A percentile compares a stretch with the other conserved stretches of the same genome.
phyloP scores from a whole-genome alignment of 2,329 filamentous ascomycete genomes.

The Colletotrichum filicis region DNA sequence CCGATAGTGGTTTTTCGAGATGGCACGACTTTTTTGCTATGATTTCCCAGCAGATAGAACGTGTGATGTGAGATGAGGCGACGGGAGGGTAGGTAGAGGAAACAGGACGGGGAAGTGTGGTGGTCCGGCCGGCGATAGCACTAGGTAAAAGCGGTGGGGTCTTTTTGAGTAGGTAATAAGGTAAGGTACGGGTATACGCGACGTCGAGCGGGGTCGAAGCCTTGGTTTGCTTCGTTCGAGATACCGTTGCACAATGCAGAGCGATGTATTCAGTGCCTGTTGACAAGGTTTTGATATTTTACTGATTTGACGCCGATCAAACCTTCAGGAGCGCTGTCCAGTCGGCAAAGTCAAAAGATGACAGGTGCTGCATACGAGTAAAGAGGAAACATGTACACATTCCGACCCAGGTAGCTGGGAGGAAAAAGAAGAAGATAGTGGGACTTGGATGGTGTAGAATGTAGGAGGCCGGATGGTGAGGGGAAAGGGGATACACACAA shows the following conservation, averaged over 20 bases:
- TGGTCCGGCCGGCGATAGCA: neutral
- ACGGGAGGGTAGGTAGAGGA: neutral
- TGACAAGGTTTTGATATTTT: neutral
- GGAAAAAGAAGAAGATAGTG: neutral
- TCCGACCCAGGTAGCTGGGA: neutral
- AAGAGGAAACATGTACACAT: neutral
- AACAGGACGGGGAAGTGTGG: neutral
- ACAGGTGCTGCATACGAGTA: constrained; percentile 4
- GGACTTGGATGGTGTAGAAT: neutral
- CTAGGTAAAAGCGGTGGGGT: constrained; percentile 26
- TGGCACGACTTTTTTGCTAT: neutral
- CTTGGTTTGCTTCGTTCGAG: constrained; percentile 8
- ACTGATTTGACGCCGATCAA: neutral
- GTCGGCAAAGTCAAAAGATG: neutral
- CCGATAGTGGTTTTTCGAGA: constrained; percentile 3
- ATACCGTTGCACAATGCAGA: constrained; percentile 4
- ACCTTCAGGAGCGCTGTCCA: neutral
- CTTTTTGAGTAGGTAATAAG: constrained; percentile 4
- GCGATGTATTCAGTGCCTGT: neutral
- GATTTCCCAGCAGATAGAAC: neutral
- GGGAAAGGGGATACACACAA: neutral
- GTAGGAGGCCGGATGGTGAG: neutral
- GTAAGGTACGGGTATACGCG: neutral
- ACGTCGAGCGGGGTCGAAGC: constrained; percentile 28
- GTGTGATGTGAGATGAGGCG: neutral